Conservation (phyloP, 164 flowering plant species). For the Piper longum region DNA sequence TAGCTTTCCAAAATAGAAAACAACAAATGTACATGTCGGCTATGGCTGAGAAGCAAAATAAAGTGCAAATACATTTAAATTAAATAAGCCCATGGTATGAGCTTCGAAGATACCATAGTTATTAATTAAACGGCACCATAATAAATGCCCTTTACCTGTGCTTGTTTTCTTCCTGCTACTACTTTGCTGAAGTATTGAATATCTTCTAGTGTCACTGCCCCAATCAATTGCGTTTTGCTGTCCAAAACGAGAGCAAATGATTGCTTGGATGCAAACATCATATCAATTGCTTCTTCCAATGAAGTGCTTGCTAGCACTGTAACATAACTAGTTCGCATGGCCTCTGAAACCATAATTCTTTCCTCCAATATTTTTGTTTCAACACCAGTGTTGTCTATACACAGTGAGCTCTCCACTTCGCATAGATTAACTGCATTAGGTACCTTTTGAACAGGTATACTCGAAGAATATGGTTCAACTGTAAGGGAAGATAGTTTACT, state of each 20-base stretch:
- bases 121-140: no score
- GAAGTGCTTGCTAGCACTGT: conserved; percentile 40
- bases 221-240: conserved; percentile 26
- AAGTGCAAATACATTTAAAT: no score
- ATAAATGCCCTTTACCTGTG: conserved; percentile 23
- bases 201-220: conserved; percentile 51
- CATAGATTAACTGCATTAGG: conserved; percentile 32
- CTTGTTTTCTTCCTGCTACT: conserved; percentile 15
- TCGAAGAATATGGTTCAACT: conserved; percentile 10
- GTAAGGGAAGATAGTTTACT: conserved; percentile 12
- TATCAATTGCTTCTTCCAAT: conserved; percentile 49
- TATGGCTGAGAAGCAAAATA: no score
- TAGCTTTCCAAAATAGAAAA: no score
- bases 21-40: no score
- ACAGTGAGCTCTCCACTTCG: conserved; percentile 68
- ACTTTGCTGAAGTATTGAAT: conserved; percentile 49
- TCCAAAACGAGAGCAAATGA: conserved; percentile 70
- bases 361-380: conserved; percentile 24
- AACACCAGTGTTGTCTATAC: conserved; percentile 30
- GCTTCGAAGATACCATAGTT: no score
- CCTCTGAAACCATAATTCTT: conserved; percentile 56
- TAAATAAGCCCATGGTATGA: no score
- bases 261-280: conserved; percentile 74
- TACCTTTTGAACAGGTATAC: conserved; percentile 7
- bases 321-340: conserved; percentile 66